These are phyloP conservation scores for Phytophthora citrophthora DNA, from an alignment of 352 stramenopile species.

Conservation along the genomic window DNA sequence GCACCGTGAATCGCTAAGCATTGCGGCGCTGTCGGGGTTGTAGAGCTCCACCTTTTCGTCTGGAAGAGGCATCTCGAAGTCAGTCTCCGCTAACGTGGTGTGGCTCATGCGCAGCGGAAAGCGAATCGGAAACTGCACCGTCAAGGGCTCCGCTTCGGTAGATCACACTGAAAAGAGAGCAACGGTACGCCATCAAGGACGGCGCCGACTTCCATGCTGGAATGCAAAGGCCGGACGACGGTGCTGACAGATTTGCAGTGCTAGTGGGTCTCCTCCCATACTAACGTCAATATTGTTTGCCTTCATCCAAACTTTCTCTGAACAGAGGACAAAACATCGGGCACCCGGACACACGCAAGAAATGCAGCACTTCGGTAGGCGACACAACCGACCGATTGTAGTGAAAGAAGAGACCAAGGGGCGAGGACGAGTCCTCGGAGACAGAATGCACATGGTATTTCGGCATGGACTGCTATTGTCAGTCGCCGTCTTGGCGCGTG, in stretches of 20 bases:
- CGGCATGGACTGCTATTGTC: slow-evolving; percentile 13
- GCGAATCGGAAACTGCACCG: slow-evolving; percentile 27
- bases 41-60: slow-evolving; percentile 36
- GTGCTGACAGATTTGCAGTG: slow-evolving; percentile 27
- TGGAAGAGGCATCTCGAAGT: slow-evolving; percentile 32
- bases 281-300: slow-evolving; percentile 13
- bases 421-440: slow-evolving; percentile 1
- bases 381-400: slow-evolving; percentile 9
- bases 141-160: slow-evolving; percentile 2
- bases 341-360: slow-evolving; percentile 19
- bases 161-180: slow-evolving; percentile 7
- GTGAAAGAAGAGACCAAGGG: slow-evolving; percentile 7
- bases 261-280: slow-evolving; percentile 11
- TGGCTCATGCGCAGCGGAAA: slow-evolving; percentile 19
- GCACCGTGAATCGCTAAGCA: slow-evolving; percentile 31
- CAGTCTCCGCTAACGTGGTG: slow-evolving; percentile 19
- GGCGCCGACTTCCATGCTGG: slow-evolving; percentile 4
- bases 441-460: slow-evolving; percentile 29
- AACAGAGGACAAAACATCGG: slow-evolving; percentile 31
- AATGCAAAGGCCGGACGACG: slow-evolving; percentile 27
- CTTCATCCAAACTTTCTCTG: slow-evolving; percentile 17
- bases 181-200: not conserved
- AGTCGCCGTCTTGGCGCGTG: not conserved
- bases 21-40: slow-evolving; percentile 26
- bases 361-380: slow-evolving; percentile 27